A percentile compares a stretch with the other conserved stretches of the same genome.
Evolutionary conservation across 2,329 filamentous ascomycete genomes (phyloP).

Genomic region (Ophiostoma sp.): DNA sequence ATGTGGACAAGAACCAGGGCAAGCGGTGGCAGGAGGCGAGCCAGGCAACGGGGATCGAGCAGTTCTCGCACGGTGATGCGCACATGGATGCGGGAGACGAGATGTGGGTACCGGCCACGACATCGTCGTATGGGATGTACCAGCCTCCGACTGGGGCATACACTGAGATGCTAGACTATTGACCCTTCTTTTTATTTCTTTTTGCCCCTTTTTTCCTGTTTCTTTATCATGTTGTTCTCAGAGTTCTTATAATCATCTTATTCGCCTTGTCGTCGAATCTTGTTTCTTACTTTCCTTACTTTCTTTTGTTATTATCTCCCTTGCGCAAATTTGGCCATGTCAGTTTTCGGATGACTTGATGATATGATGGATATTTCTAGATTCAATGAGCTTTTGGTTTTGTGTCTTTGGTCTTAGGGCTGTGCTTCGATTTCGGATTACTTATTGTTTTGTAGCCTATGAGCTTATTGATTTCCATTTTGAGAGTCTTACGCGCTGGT

Average conservation of each 20-base stretch:
- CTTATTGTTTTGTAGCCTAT: background rate
- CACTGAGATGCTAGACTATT: background rate
- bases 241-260: background rate
- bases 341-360: background rate
- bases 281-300: background rate
- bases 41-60: conserved; percentile 29
- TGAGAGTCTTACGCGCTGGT: no score
- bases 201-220: background rate
- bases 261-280: background rate
- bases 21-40: conserved; percentile 30
- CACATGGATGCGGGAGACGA: background rate
- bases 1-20: conserved; percentile 27
- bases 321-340: background rate
- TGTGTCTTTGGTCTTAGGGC: background rate
- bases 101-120: background rate
- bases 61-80: conserved; percentile 29
- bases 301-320: background rate
- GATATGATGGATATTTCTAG: background rate
- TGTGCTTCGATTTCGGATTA: background rate
- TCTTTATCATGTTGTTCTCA: background rate
- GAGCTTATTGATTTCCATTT: no score
- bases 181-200: background rate
- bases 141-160: background rate
- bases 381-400: background rate
- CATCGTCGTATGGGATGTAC: background rate